phyloP scores from a whole-genome alignment of 805 yeast genomes.

The Priceomyces haplophilus region DNA sequence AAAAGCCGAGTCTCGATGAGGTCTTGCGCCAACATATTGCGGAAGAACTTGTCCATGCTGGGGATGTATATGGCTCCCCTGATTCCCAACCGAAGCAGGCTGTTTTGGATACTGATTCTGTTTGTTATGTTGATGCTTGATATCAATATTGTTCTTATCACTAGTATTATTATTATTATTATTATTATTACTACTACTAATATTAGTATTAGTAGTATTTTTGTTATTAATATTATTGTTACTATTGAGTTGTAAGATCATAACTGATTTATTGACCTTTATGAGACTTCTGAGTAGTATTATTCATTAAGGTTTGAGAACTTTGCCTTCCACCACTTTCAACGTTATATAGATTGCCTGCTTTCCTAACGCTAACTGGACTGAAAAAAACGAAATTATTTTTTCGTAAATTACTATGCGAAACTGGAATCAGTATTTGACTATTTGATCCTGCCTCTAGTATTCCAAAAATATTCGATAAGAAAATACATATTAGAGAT shows the following conservation, averaged over 20 bases:
- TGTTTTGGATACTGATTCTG: conserved; percentile 6
- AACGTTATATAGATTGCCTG: neutral
- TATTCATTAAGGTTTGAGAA: neutral
- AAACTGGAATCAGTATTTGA: no score
- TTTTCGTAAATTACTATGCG: no score
- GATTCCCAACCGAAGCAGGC: neutral
- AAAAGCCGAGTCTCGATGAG: conserved; percentile 1
- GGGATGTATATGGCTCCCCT: neutral
- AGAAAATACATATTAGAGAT: no score
- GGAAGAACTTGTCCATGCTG: conserved; percentile 2
- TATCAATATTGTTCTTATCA: no score
- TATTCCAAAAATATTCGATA: neutral
- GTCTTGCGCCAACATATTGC: neutral
- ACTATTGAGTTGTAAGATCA: conserved; percentile 8
- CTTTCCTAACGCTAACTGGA: neutral
- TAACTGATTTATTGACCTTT: neutral
- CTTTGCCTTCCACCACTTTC: neutral
- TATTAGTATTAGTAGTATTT: no score
- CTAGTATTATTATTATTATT: no score
- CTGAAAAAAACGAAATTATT: neutral
- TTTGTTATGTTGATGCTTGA: conserved; percentile 8
- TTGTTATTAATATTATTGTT: no score
- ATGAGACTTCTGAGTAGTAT: neutral
- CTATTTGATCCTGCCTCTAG: neutral
- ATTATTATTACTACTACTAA: no score